A percentile compares a stretch with the other conserved stretches of the same genome.
phyloP scores from a whole-genome alignment of 139 green algal species.

The Parachlorella kessleri region DNA sequence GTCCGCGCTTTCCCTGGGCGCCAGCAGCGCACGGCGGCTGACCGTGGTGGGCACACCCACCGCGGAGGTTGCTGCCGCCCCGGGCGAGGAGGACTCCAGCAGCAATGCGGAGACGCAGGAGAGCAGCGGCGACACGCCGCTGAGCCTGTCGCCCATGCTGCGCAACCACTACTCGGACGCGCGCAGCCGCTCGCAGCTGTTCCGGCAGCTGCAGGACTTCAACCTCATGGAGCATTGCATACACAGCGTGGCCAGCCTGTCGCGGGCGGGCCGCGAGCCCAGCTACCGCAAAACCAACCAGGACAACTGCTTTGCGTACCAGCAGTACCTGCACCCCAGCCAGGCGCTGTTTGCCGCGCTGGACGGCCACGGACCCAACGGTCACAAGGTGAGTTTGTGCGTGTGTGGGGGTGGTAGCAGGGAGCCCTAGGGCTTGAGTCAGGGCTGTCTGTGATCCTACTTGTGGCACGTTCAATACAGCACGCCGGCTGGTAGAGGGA shows the following conservation, averaged over 20 bases:
- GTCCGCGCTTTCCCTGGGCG: no score
- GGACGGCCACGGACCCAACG: constrained; percentile 86
- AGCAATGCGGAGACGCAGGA: no score
- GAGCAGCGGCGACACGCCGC: no score
- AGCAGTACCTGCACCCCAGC: constrained; percentile 77
- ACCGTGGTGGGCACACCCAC: no score
- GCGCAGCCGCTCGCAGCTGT: background rate
- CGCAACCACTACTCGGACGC: background rate
- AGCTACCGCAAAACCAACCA: constrained; percentile 90
- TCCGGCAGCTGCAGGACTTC: background rate
- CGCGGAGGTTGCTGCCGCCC: no score
- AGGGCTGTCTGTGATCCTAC: no score
- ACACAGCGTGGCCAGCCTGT: constrained; percentile 74
- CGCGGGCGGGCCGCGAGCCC: constrained; percentile 72
- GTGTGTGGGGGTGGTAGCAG: background rate
- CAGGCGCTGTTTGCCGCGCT: constrained; percentile 82
- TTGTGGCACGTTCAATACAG: no score
- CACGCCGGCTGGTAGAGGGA: no score
- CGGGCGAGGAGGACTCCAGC: no score
- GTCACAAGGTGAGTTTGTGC: constrained; percentile 60
- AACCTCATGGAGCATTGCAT: constrained; percentile 31
- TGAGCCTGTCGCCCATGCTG: background rate
- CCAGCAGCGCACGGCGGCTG: no score
- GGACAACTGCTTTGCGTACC: constrained; percentile 86
- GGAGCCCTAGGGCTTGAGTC: no score